Percentiles rank a stretch among this genome's conserved stretches.
Conservation (phyloP, 164 flowering plant genomes). For the Dillenia suffruticosa region DNA sequence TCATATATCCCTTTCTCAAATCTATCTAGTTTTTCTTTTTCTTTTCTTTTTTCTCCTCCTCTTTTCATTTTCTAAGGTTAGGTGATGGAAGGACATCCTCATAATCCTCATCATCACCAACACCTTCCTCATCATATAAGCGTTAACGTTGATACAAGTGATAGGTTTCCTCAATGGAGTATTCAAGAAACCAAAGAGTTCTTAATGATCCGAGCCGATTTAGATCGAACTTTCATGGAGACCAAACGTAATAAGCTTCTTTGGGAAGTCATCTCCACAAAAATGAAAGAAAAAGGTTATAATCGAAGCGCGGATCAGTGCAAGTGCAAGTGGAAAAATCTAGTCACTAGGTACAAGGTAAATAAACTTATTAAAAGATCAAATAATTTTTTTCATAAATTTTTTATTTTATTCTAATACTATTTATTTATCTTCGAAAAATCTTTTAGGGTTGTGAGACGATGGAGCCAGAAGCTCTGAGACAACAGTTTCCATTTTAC, state of each 20-base stretch:
- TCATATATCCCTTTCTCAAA: background rate
- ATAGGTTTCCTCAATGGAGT: conserved; percentile 91
- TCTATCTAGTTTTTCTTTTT: no score
- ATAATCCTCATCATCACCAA: conserved; percentile 26
- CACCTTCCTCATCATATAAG: conserved; percentile 19
- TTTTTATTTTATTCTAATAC: background rate
- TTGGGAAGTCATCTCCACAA: conserved; percentile 72
- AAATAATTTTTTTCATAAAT: background rate
- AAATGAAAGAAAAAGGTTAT: conserved; percentile 78
- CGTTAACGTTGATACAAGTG: conserved; percentile 27
- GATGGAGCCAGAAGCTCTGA: conserved; percentile 58
- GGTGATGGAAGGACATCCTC: conserved; percentile 47
- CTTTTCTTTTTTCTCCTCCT: conserved; percentile 1
- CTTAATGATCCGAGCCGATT: conserved; percentile 58
- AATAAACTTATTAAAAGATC: background rate
- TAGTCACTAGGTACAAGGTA: conserved; percentile 85
- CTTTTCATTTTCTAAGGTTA: background rate
- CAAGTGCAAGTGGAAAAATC: conserved; percentile 97
- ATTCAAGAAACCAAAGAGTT: conserved; percentile 78
- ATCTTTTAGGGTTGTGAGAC: conserved; percentile 70
- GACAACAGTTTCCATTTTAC: conserved; percentile 85
- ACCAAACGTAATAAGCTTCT: conserved; percentile 79
- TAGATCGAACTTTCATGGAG: conserved; percentile 87
- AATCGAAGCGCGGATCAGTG: conserved; percentile 90
- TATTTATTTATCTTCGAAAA: background rate